Evolutionary conservation across 2,329 filamentous ascomycete genomes (phyloP), one percentile per base, ranked within the genome.

Genomic region (Aspergillus ruber): DNA sequence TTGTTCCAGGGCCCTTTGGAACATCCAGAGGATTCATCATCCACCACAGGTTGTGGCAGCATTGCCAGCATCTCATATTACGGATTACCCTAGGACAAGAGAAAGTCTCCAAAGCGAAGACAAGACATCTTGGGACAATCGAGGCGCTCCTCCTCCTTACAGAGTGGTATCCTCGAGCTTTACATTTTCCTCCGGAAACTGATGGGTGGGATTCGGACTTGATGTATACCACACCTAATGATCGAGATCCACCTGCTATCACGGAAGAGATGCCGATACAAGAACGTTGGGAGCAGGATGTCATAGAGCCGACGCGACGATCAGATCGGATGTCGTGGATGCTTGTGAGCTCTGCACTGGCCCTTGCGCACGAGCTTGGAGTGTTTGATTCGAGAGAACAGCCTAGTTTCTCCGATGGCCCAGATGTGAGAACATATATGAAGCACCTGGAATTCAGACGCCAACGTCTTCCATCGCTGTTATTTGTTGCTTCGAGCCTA

Each of bases 291-390:
- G 63, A 76, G 1, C 70, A 77, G 42, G 77, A 79, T 52, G 76
- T 80, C 29, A 74, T 79, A 36, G 72, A 78, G 33, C 76, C 77
- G 2, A 74, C 77, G 2, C 73, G 74, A 48, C 66, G 75, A 47
- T 80, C 75, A 0, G 78, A 80, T 54, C 72, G 77, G 2, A 81
- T 81, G 77, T 80, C 78, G 0, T 81, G 78, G 78, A 81, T 80
- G 73, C 56, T 80, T 18, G 69, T 81, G 33, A 78, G 78, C 2
- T 75, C 73, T 53, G 78, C 75, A 0, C 56, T 77, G 18, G 76
- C 75, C 3, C 64, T 81, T 10, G 73, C 75, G 1, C 75, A 79
- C 44, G 76, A 79, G 51, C 61, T 79, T 18, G 72, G 76, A 2
- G 64, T 80, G n/a, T 73, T 77, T 50, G 69, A 76, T 72, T 29